A percentile compares a stretch with the other conserved stretches of the same genome.
Evolutionary conservation across 73 alveolate genomes (phyloP).

Genomic region (Durusdinium trenchii): DNA sequence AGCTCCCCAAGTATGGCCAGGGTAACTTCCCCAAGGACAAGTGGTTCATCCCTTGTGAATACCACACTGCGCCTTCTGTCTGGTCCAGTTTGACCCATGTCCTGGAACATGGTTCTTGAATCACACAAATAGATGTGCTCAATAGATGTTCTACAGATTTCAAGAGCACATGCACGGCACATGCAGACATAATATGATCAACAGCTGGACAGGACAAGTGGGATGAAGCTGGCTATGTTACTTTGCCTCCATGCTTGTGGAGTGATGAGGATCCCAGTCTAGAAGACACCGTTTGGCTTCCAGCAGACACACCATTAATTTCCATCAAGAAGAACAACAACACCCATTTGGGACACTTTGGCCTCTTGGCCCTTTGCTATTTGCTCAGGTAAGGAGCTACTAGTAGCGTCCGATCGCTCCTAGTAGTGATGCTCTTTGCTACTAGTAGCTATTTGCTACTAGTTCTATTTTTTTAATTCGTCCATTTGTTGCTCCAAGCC

Average conservation of each 20-base stretch:
- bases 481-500: background rate
- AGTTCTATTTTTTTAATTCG: background rate
- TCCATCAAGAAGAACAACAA: slow-evolving; percentile 65
- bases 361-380: background rate
- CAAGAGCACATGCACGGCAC: no score
- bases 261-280: slow-evolving; percentile 72
- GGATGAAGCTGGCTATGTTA: slow-evolving; percentile 80
- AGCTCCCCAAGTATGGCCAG: slow-evolving; percentile 76
- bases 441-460: background rate
- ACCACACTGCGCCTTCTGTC: no score
- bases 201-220: slow-evolving; percentile 77
- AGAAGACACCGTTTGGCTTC: slow-evolving; percentile 65
- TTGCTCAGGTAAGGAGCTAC: no score
- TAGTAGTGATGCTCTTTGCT: no score
- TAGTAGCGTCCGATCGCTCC: no score
- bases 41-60: no score
- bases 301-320: slow-evolving; percentile 48
- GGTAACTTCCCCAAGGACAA: slow-evolving; percentile 46
- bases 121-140: no score
- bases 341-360: slow-evolving; percentile 53
- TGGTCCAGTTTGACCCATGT: no score
- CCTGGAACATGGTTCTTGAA: no score
- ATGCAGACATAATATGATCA: no score
- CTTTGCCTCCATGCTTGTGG: slow-evolving; percentile 91
- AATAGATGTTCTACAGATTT: no score